These are phyloP conservation scores for Paramecium primaurelia DNA, from an alignment of 73 alveolate genomes.

Conservation along the genomic window DNA sequence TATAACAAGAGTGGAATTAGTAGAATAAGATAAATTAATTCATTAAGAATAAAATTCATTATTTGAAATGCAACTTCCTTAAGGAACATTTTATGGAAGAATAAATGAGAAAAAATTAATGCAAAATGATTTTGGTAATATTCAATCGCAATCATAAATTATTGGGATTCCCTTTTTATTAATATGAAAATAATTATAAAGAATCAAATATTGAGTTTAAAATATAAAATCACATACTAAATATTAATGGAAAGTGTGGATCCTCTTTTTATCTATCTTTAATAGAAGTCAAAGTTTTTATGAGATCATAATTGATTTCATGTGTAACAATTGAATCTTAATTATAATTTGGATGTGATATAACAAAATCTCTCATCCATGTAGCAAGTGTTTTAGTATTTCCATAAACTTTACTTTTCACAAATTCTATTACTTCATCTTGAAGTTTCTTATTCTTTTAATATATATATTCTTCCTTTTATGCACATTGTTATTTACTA, in stretches of 20 bases:
- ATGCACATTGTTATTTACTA: constrained; percentile 9
- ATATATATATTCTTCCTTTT: constrained; percentile 4
- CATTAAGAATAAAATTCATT: neutral
- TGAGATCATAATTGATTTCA: constrained; percentile 73
- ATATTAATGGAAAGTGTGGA: constrained; percentile 46
- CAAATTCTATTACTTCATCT: constrained; percentile 60
- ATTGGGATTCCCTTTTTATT: neutral
- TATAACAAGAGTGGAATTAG: neutral
- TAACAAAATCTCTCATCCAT: constrained; percentile 81
- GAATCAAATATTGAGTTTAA: neutral
- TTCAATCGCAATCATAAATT: neutral
- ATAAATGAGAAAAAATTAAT: neutral
- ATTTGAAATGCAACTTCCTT: neutral
- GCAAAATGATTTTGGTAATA: neutral
- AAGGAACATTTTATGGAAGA: constrained; percentile 18
- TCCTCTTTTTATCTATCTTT: constrained; percentile 18
- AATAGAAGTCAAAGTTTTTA: constrained; percentile 16
- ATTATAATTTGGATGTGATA: constrained; percentile 81
- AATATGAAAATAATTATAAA: neutral
- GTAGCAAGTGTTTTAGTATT: constrained; percentile 88
- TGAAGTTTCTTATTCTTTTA: constrained; percentile 49
- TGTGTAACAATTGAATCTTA: constrained; percentile 83
- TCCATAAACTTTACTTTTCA: constrained; percentile 82
- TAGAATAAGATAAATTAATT: neutral
- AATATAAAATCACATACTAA: neutral